A percentile compares a stretch with the other conserved stretches of the same genome.
Conservation (phyloP, 129 eudicot genomes). For the Chrysanthemum lavandulifolium region DNA sequence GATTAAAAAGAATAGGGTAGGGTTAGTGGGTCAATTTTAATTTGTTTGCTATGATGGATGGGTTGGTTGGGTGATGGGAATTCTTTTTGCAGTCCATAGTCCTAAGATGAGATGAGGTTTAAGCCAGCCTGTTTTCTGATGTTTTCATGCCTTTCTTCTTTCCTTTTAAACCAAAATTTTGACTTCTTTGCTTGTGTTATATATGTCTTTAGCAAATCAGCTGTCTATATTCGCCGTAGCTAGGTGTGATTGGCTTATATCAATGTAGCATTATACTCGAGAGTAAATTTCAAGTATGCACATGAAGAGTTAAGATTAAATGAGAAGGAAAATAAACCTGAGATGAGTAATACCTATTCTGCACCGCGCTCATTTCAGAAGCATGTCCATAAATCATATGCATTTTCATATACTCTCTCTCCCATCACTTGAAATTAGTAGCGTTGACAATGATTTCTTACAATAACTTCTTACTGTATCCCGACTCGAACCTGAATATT, state of each 20-base stretch:
- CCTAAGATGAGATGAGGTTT: constrained; percentile 22
- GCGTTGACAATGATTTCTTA: too few relatives aligned
- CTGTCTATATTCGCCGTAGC: not conserved
- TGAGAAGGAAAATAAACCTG: too few relatives aligned
- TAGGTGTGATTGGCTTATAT: not conserved
- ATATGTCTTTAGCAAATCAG: too few relatives aligned
- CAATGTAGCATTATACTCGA: not conserved
- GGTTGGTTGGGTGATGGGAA: constrained; percentile 22
- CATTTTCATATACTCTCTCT: too few relatives aligned
- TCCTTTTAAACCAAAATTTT: constrained; percentile 2
- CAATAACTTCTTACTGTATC: too few relatives aligned
- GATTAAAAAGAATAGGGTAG: constrained; percentile 15
- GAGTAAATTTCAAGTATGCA: too few relatives aligned
- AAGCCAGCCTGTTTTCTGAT: constrained; percentile 2
- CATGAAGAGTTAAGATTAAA: too few relatives aligned
- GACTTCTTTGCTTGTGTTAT: not conserved
- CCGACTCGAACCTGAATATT: too few relatives aligned
- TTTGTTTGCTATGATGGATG: constrained; percentile 32
- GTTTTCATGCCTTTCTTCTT: not conserved
- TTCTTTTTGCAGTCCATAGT: constrained; percentile 32
- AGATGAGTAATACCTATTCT: too few relatives aligned
- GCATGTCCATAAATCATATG: too few relatives aligned
- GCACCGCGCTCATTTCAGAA: too few relatives aligned
- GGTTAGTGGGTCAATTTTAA: constrained; percentile 22
- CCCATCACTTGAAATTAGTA: too few relatives aligned